Evolutionary conservation across 1,139 yeast genomes (phyloP).

Genomic region (Debaryomycetaceae sp.): DNA sequence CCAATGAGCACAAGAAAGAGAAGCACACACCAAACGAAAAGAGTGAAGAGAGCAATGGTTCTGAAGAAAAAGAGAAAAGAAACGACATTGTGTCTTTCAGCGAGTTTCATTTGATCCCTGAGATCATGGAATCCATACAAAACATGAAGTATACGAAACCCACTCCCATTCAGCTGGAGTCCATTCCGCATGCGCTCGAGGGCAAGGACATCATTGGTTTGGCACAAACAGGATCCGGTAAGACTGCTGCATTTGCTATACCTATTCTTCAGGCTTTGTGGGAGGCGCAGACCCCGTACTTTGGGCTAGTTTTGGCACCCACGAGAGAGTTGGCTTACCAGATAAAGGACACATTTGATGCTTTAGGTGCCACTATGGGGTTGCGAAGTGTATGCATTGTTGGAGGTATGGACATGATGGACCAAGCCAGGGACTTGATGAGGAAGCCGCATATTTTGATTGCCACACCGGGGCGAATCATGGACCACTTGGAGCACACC

Average conservation of each 20-base stretch:
- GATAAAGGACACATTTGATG: slow-evolving; percentile 92
- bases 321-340: slow-evolving; percentile 97
- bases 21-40: slow-evolving; percentile 9
- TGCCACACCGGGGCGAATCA: slow-evolving; percentile 77
- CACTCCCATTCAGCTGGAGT: slow-evolving; percentile 88
- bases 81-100: slow-evolving; percentile 33
- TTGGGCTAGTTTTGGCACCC: slow-evolving; percentile 89
- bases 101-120: slow-evolving; percentile 71
- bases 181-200: slow-evolving; percentile 87
- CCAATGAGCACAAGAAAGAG: slow-evolving; percentile 11
- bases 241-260: slow-evolving; percentile 82
- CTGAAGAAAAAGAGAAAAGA: slow-evolving; percentile 6
- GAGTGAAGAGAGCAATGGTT: slow-evolving; percentile 6
- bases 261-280: slow-evolving; percentile 90
- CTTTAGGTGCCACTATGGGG: slow-evolving; percentile 89
- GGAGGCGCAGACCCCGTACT: slow-evolving; percentile 84
- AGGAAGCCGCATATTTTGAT: slow-evolving; percentile 91
- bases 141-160: slow-evolving; percentile 63
- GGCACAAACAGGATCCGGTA: slow-evolving; percentile 84
- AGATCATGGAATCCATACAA: slow-evolving; percentile 75
- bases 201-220: slow-evolving; percentile 82
- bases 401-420: slow-evolving; percentile 99
- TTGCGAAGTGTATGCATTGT: slow-evolving; percentile 82
- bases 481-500: slow-evolving; percentile 94
- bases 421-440: slow-evolving; percentile 90